A percentile compares a stretch with the other conserved stretches of the same genome.
phyloP scores from a whole-genome alignment of 2,329 filamentous ascomycete genomes.

The Cordyceps tenuipes region DNA sequence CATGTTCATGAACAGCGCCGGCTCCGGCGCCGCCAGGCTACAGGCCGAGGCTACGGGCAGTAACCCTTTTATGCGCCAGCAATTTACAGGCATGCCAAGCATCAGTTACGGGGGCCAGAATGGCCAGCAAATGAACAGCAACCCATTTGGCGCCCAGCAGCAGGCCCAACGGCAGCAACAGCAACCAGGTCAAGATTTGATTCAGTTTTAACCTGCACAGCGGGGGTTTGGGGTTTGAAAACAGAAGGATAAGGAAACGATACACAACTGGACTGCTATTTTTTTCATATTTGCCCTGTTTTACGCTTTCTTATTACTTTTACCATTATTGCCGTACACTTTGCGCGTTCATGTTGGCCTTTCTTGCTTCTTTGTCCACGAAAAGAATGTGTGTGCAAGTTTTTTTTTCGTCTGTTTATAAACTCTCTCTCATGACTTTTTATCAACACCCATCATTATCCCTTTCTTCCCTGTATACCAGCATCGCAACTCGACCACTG shows the following conservation, averaged over 20 bases:
- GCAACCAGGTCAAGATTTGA: slow-evolving; percentile 48
- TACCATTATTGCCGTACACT: neutral
- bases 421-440: neutral
- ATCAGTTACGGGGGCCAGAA: slow-evolving; percentile 44
- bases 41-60: slow-evolving; percentile 65
- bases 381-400: neutral
- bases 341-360: neutral
- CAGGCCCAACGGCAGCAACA: slow-evolving; percentile 38
- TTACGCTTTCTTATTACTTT: neutral
- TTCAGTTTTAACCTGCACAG: slow-evolving; percentile 48
- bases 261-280: slow-evolving; percentile 3
- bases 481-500: neutral
- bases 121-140: slow-evolving; percentile 38
- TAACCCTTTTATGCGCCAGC: slow-evolving; percentile 82
- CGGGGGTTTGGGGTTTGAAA: neutral
- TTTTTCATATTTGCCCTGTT: slow-evolving; percentile 4
- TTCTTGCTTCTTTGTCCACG: neutral
- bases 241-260: neutral
- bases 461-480: neutral
- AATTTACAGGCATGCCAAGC: slow-evolving; percentile 70
- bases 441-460: neutral
- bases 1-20: slow-evolving; percentile 93
- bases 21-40: slow-evolving; percentile 65
- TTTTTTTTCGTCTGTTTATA: neutral
- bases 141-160: slow-evolving; percentile 47